A percentile compares a stretch with the other conserved stretches of the same genome.
These are phyloP conservation scores for Tetrapisispora arboricola DNA, from an alignment of 805 yeast genomes.

Conservation along the genomic window DNA sequence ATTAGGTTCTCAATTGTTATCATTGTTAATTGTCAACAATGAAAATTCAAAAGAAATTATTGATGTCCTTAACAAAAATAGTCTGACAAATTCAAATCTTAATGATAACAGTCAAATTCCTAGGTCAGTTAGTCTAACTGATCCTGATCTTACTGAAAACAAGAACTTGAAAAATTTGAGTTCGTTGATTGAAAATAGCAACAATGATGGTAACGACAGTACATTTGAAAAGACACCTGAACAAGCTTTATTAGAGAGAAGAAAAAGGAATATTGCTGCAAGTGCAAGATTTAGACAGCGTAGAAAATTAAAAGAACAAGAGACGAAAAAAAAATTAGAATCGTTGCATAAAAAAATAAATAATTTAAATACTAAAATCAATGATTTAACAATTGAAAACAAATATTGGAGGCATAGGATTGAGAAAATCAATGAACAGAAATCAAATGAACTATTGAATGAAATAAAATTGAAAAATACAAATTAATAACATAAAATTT, in stretches of 20 bases:
- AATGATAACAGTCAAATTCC: background rate
- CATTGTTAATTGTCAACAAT: constrained; percentile 23
- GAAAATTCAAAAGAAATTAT: constrained; percentile 23
- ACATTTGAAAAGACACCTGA: background rate
- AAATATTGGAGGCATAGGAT: constrained; percentile 22
- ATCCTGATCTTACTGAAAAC: background rate
- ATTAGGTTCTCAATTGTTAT: constrained; percentile 23
- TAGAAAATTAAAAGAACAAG: constrained; percentile 19
- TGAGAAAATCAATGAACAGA: constrained; percentile 20
- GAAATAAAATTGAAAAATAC: constrained; percentile 14
- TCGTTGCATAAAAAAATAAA: constrained; percentile 15
- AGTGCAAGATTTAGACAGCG: constrained; percentile 80
- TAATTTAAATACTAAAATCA: constrained; percentile 16
- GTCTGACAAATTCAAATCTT: background rate
- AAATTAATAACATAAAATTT: background rate
- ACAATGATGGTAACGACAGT: background rate
- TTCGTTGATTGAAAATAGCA: background rate
- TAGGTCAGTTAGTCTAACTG: background rate
- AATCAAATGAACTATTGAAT: constrained; percentile 19
- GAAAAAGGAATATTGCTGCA: constrained; percentile 87
- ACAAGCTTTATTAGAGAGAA: constrained; percentile 35
- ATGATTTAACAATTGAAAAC: constrained; percentile 20
- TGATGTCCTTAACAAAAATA: constrained; percentile 8
- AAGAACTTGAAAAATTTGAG: too few relatives aligned
- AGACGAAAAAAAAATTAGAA: constrained; percentile 14